Evolutionary conservation across 148 eudicot genomes (phyloP).

Genomic region (Silene conica): DNA sequence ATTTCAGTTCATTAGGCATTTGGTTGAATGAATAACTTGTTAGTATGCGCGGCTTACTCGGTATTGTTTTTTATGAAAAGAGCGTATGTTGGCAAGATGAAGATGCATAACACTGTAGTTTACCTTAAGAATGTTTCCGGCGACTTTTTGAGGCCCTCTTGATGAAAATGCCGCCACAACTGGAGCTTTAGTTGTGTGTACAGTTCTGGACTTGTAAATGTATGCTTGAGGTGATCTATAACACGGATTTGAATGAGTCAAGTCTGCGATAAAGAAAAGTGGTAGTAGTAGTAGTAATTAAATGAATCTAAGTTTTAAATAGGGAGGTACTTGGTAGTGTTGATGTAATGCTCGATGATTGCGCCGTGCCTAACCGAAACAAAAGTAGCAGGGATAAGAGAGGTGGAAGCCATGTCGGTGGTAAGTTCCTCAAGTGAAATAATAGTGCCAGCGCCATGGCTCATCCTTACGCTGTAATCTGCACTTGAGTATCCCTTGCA

Average conservation of each 20-base stretch:
- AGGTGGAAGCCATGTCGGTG: conserved; percentile 28
- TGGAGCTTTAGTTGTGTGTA: conserved; percentile 38
- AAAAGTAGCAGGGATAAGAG: conserved; percentile 36
- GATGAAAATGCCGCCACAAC: conserved; percentile 69
- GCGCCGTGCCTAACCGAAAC: conserved; percentile 28
- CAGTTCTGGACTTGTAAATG: conserved; percentile 43
- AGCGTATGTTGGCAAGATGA: too few relatives aligned
- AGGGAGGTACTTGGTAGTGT: conserved; percentile 52
- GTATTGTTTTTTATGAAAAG: too few relatives aligned
- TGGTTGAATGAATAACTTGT: background rate
- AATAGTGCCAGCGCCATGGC: conserved; percentile 50
- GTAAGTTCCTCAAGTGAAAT: conserved; percentile 26
- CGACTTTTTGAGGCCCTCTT: conserved; percentile 65
- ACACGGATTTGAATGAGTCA: background rate
- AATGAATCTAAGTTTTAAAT: too few relatives aligned
- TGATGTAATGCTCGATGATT: conserved; percentile 46
- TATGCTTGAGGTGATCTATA: conserved; percentile 47
- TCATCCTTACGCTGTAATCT: conserved; percentile 30
- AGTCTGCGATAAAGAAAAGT: background rate
- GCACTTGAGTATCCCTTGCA: conserved; percentile 31
- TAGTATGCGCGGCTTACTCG: background rate
- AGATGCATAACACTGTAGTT: background rate
- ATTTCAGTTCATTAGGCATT: background rate
- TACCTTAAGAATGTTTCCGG: conserved; percentile 70
- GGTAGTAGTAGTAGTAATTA: too few relatives aligned